Conservation (phyloP, 805 yeast genomes). For the Monosporozyma yasuniensis region DNA sequence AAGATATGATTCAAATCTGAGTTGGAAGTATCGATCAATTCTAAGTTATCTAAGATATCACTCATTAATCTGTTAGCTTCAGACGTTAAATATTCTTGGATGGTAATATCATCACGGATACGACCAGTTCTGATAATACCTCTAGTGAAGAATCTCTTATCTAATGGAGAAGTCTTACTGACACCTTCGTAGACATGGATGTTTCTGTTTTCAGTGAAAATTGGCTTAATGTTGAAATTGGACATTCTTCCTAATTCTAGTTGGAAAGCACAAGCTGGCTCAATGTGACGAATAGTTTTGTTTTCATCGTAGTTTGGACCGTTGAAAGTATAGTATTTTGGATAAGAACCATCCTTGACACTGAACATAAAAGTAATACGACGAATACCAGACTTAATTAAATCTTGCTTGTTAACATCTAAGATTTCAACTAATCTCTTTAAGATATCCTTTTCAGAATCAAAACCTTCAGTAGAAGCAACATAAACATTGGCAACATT, state of each 20-base stretch:
- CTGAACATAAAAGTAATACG: constrained; percentile 90
- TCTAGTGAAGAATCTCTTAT: constrained; percentile 92
- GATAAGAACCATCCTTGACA: constrained; percentile 75
- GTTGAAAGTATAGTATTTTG: constrained; percentile 91
- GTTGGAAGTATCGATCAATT: constrained; percentile 87
- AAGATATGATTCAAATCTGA: constrained; percentile 95
- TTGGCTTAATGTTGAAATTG: constrained; percentile 90
- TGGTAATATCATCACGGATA: constrained; percentile 84
- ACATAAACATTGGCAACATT: constrained; percentile 81
- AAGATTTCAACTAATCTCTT: constrained; percentile 54
- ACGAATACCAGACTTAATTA: constrained; percentile 67
- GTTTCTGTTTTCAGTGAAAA: constrained; percentile 92
- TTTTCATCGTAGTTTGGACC: constrained; percentile 83
- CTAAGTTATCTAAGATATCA: constrained; percentile 90
- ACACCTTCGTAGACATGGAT: constrained; percentile 95
- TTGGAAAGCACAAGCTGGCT: constrained; percentile 97
- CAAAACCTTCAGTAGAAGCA: constrained; percentile 64
- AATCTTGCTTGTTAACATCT: constrained; percentile 59
- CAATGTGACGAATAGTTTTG: constrained; percentile 91
- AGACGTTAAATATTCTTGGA: constrained; percentile 87
- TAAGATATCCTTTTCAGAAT: constrained; percentile 59
- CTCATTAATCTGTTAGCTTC: constrained; percentile 95
- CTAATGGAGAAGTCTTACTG: constrained; percentile 88
- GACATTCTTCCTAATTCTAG: constrained; percentile 89
- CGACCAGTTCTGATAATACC: constrained; percentile 96